phyloP scores from a whole-genome alignment of 495 filamentous ascomycete genomes.

The Talaromyces proteolyticus region DNA sequence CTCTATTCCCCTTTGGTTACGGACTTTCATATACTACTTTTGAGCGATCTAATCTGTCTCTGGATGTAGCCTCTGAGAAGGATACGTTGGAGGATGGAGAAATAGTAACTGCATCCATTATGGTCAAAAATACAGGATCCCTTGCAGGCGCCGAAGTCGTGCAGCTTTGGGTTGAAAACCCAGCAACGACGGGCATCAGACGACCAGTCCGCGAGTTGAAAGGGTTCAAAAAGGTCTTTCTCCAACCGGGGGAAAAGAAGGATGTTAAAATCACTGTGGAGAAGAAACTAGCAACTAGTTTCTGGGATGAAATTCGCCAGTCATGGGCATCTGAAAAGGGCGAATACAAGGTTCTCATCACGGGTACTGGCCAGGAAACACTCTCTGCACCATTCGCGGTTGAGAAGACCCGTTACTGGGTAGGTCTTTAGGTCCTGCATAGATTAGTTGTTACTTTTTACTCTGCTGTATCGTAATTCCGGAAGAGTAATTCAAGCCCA shows the following conservation, averaged over 20 bases:
- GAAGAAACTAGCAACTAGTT: conserved; percentile 71
- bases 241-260: conserved; percentile 65
- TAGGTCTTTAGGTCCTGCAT: conserved; percentile 23
- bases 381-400: conserved; percentile 44
- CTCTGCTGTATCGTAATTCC: neutral
- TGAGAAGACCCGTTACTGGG: conserved; percentile 54
- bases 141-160: conserved; percentile 68
- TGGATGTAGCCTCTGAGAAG: conserved; percentile 27
- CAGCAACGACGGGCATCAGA: conserved; percentile 38
- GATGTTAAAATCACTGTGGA: conserved; percentile 59
- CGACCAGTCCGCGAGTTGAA: conserved; percentile 73
- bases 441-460: neutral
- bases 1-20: conserved; percentile 77
- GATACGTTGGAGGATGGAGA: conserved; percentile 42
- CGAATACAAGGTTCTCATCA: conserved; percentile 59
- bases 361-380: conserved; percentile 40
- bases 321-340: conserved; percentile 80
- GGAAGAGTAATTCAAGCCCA: no score
- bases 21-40: conserved; percentile 81
- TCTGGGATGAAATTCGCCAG: conserved; percentile 65
- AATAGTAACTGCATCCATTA: conserved; percentile 54
- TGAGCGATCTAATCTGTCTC: conserved; percentile 53
- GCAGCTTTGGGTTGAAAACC: conserved; percentile 64
- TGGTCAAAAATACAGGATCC: conserved; percentile 62
- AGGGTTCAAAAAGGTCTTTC: conserved; percentile 71